A percentile compares a stretch with the other conserved stretches of the same genome.
Evolutionary conservation across 352 stramenopile species (phyloP).

Genomic region (Phytophthora sp.): DNA sequence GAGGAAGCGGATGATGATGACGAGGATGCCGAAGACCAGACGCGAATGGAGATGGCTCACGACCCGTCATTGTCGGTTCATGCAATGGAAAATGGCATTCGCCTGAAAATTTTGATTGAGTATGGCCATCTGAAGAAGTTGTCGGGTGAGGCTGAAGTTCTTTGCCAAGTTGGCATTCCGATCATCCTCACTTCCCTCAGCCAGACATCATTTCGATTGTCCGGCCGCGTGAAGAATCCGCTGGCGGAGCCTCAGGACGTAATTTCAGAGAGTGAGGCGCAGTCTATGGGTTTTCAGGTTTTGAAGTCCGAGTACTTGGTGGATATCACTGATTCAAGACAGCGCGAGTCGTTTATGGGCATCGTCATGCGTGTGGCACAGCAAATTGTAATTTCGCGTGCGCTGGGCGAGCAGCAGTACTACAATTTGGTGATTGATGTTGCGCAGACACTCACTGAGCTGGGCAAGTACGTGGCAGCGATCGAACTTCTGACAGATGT

Average conservation of each 20-base stretch:
- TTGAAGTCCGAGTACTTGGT: constrained; percentile 86
- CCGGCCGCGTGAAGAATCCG: constrained; percentile 66
- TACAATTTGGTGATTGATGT: constrained; percentile 85
- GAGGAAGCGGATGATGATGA: constrained; percentile 70
- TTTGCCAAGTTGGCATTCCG: constrained; percentile 84
- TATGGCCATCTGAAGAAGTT: constrained; percentile 80
- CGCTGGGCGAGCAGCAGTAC: constrained; percentile 74
- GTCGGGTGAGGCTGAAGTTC: constrained; percentile 68
- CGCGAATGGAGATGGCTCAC: constrained; percentile 64
- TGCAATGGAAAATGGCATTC: constrained; percentile 87
- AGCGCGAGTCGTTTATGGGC: constrained; percentile 85
- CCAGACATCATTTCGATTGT: constrained; percentile 78
- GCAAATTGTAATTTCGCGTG: constrained; percentile 81
- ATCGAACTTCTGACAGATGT: constrained; percentile 88
- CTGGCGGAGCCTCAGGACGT: constrained; percentile 57
- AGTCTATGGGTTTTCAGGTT: constrained; percentile 78
- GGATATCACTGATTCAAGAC: constrained; percentile 72
- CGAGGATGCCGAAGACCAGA: constrained; percentile 52
- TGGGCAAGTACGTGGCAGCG: constrained; percentile 83
- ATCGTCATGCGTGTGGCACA: constrained; percentile 87
- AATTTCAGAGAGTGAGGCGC: constrained; percentile 60
- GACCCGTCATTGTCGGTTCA: constrained; percentile 81
- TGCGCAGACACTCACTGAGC: constrained; percentile 75
- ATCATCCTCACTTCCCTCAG: constrained; percentile 86
- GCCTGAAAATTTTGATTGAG: constrained; percentile 79